Evolutionary conservation across 176 grass and related monocot species (phyloP).

Genomic region (Triticum urartu): DNA sequence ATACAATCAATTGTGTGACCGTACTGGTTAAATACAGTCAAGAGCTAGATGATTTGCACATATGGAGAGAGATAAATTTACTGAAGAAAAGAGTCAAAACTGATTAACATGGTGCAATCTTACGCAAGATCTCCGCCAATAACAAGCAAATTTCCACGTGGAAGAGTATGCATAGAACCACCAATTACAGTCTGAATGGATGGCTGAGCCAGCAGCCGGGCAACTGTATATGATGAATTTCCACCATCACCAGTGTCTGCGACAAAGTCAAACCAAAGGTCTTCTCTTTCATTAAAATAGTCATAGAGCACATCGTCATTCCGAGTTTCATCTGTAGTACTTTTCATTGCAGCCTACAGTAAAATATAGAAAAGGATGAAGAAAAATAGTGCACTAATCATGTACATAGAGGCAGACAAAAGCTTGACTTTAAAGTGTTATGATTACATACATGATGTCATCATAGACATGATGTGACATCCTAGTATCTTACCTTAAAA

Average conservation of each 20-base stretch:
- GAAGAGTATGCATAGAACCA: slow-evolving; percentile 76
- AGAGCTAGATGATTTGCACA: slow-evolving; percentile 19
- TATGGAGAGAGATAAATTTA: background rate
- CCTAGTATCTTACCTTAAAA: background rate
- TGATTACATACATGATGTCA: background rate
- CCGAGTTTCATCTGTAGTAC: slow-evolving; percentile 47
- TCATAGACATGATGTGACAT: background rate
- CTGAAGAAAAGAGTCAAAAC: background rate
- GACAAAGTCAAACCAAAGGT: slow-evolving; percentile 92
- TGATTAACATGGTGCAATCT: slow-evolving; percentile 40
- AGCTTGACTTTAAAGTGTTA: background rate
- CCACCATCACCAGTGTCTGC: slow-evolving; percentile 93
- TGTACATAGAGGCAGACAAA: background rate
- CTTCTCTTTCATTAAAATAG: slow-evolving; percentile 67
- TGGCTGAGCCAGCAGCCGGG: slow-evolving; percentile 73
- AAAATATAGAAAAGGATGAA: slow-evolving; percentile 24
- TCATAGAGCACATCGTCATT: slow-evolving; percentile 67
- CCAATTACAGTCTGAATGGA: slow-evolving; percentile 58
- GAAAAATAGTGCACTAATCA: slow-evolving; percentile 20
- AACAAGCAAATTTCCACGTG: slow-evolving; percentile 86
- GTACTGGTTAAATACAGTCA: background rate
- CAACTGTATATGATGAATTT: slow-evolving; percentile 82
- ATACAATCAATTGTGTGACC: slow-evolving; percentile 8
- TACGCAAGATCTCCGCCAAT: slow-evolving; percentile 93
- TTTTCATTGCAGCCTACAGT: slow-evolving; percentile 78